Evolutionary conservation across 495 filamentous ascomycete species (phyloP).

Genomic region (Penicillium argentinense): DNA sequence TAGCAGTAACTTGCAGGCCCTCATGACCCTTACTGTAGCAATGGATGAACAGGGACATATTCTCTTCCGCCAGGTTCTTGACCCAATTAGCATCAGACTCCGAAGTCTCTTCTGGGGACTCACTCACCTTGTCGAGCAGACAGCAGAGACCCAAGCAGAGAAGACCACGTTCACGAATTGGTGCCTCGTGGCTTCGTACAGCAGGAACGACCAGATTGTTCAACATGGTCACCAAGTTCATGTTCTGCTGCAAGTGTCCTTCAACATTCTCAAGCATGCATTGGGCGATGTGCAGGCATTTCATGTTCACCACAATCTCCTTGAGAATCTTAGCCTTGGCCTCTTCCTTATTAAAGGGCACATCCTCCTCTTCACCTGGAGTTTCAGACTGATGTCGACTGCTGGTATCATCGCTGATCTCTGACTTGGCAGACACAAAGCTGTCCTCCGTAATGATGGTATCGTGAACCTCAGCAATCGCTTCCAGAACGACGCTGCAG

Average conservation of each 20-base stretch:
- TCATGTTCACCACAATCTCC: slow-evolving; percentile 96
- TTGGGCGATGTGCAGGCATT: slow-evolving; percentile 94
- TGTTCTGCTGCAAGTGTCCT: slow-evolving; percentile 80
- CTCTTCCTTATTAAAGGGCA: slow-evolving; percentile 63
- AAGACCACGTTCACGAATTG: slow-evolving; percentile 86
- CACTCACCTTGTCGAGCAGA: slow-evolving; percentile 75
- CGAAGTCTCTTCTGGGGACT: no score
- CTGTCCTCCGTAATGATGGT: slow-evolving; percentile 79
- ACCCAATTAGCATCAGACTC: neutral
- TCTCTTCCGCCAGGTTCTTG: slow-evolving; percentile 80
- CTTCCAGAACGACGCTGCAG: slow-evolving; percentile 87
- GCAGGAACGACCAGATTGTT: slow-evolving; percentile 96
- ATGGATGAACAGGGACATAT: slow-evolving; percentile 90
- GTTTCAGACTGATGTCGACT: slow-evolving; percentile 42
- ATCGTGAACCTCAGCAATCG: slow-evolving; percentile 94
- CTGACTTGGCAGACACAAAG: slow-evolving; percentile 87
- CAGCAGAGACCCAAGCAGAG: slow-evolving; percentile 88
- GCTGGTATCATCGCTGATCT: slow-evolving; percentile 64
- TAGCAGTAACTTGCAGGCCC: slow-evolving; percentile 79
- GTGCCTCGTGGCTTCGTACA: slow-evolving; percentile 87
- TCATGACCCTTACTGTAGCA: slow-evolving; percentile 94
- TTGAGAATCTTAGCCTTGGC: slow-evolving; percentile 77
- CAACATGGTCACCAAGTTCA: slow-evolving; percentile 86
- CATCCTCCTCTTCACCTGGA: slow-evolving; percentile 46
- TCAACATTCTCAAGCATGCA: slow-evolving; percentile 94